Evolutionary conservation across 2,329 filamentous ascomycete species (phyloP).

Genomic region (Beauveria pseudobassiana): DNA sequence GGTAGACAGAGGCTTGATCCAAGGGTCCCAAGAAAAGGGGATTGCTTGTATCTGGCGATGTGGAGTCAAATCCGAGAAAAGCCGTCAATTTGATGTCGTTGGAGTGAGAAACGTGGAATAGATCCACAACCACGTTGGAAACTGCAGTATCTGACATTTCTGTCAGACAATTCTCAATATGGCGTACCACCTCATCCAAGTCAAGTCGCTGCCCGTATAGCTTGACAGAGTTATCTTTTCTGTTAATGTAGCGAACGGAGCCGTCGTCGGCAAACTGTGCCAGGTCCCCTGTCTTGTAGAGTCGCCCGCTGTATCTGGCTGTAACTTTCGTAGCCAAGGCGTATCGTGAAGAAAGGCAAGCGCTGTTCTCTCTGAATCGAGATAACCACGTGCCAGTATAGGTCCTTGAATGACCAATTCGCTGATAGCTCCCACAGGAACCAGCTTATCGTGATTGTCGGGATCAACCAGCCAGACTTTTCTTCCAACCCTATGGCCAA

Average conservation of each 20-base stretch:
- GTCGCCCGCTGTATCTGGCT: slow-evolving; percentile 13
- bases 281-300: slow-evolving; percentile 42
- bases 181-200: slow-evolving; percentile 21
- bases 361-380: slow-evolving; percentile 13
- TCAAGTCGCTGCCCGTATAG: slow-evolving; percentile 47
- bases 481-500: slow-evolving; percentile 6
- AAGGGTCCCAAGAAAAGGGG: neutral
- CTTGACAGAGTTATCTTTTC: slow-evolving; percentile 49
- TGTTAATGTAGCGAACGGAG: slow-evolving; percentile 35
- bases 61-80: neutral
- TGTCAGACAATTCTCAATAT: slow-evolving; percentile 1
- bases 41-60: neutral
- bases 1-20: neutral
- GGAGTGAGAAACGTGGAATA: neutral
- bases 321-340: neutral
- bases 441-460: slow-evolving; percentile 8
- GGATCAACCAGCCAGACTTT: slow-evolving; percentile 5
- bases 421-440: slow-evolving; percentile 13
- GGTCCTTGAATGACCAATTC: slow-evolving; percentile 16
- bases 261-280: slow-evolving; percentile 28
- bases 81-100: neutral
- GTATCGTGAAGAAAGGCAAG: slow-evolving; percentile 16
- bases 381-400: slow-evolving; percentile 13
- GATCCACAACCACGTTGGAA: neutral
- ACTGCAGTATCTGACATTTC: neutral